These are phyloP conservation scores for Fusarium tjaetaba DNA, from an alignment of 2,329 filamentous ascomycete genomes.

Conservation along the genomic window DNA sequence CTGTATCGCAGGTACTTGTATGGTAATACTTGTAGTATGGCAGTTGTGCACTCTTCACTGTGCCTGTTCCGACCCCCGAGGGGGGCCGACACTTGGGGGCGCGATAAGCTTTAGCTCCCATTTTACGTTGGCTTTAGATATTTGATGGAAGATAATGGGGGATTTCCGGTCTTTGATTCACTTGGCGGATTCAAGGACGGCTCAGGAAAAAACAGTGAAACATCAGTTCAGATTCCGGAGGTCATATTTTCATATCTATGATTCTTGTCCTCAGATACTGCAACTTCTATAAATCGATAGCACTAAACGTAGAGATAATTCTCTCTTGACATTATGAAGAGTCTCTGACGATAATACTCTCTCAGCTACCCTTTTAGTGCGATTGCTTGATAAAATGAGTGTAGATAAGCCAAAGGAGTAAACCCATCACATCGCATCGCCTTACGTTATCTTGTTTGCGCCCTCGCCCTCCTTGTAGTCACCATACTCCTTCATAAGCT, in stretches of 20 bases:
- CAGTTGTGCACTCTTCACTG: not conserved
- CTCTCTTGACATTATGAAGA: fast-evolving
- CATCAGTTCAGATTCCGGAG: too few relatives aligned
- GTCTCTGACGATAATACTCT: fast-evolving
- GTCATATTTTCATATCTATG: too few relatives aligned
- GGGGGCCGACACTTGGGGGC: too few relatives aligned
- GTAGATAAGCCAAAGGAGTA: too few relatives aligned
- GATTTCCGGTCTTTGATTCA: too few relatives aligned
- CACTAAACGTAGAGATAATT: not conserved
- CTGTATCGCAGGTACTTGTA: not conserved
- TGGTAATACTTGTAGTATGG: not conserved
- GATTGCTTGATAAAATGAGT: not conserved
- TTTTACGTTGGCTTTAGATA: too few relatives aligned
- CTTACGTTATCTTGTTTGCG: not conserved
- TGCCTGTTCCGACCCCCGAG: not conserved
- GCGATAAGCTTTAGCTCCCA: not conserved
- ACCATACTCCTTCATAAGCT: not conserved
- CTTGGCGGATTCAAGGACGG: too few relatives aligned
- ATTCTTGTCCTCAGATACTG: too few relatives aligned
- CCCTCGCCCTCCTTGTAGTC: not conserved
- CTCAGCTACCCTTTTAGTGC: not conserved
- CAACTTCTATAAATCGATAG: not conserved
- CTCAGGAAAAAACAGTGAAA: too few relatives aligned
- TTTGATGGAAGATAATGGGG: too few relatives aligned
- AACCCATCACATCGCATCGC: too few relatives aligned